A percentile compares a stretch with the other conserved stretches of the same genome.
Evolutionary conservation across 495 filamentous ascomycete genomes (phyloP).

Genomic region (Usnea hakonensis): DNA sequence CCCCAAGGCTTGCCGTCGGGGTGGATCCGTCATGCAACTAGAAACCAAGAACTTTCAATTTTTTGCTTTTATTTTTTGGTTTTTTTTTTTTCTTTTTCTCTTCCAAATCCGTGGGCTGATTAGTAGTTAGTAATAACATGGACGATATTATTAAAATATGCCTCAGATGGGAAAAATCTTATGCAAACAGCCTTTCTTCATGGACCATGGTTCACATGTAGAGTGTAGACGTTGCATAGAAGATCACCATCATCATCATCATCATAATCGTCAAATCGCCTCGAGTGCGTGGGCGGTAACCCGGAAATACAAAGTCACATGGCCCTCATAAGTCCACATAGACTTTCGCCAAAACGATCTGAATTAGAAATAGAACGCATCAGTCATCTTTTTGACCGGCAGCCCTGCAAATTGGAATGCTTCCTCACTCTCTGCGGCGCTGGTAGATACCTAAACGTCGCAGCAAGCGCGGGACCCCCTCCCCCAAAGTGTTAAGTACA

Average conservation of each 20-base stretch:
- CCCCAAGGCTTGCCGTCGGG: conserved; percentile 10
- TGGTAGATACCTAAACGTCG: not conserved
- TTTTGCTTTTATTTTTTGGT: conserved; percentile 11
- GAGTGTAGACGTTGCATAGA: not conserved
- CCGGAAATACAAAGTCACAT: not conserved
- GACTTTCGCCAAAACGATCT: not conserved
- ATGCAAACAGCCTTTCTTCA: not conserved
- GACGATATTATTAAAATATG: no score
- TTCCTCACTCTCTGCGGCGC: not conserved
- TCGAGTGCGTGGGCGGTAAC: not conserved
- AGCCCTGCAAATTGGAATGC: conserved; percentile 1
- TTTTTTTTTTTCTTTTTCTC: conserved; percentile 9
- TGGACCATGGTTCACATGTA: not conserved
- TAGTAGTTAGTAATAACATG: not conserved
- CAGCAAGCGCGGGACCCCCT: conserved; percentile 6
- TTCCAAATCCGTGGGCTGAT: no score
- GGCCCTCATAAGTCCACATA: not conserved
- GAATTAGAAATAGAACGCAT: not conserved
- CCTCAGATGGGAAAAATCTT: not conserved
- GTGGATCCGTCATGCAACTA: conserved; percentile 17
- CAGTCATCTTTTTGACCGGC: not conserved
- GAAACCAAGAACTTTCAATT: not conserved
- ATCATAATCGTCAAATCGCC: not conserved
- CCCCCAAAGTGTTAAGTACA: no score
- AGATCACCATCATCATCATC: not conserved